Percentiles rank a stretch among this genome's conserved stretches.
Evolutionary conservation across 2,329 filamentous ascomycete genomes (phyloP).

Genomic region (Fusarium coffeatum): DNA sequence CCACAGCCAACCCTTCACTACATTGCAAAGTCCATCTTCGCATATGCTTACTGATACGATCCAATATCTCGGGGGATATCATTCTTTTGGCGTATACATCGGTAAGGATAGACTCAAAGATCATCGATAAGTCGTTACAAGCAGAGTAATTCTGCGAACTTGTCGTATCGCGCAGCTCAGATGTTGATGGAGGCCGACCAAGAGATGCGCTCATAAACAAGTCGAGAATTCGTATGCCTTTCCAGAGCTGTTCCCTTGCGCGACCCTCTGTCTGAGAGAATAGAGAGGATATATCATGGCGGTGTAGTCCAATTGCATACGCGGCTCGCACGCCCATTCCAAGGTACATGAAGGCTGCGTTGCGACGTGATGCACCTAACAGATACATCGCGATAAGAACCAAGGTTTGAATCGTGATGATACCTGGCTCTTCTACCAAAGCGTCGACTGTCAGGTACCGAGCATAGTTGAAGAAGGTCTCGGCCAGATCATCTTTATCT

Average conservation of each 20-base stretch:
- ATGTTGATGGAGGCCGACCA: constrained; percentile 50
- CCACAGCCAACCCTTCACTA: constrained; percentile 23
- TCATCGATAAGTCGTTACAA: constrained; percentile 51
- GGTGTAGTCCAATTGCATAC: constrained; percentile 50
- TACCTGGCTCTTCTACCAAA: constrained; percentile 52
- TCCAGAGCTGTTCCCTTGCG: constrained; percentile 50
- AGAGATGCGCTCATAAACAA: constrained; percentile 51
- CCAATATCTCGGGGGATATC: constrained; percentile 46
- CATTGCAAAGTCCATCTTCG: constrained; percentile 43
- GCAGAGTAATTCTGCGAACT: constrained; percentile 43
- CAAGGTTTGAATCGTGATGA: constrained; percentile 50
- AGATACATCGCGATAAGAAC: constrained; percentile 54
- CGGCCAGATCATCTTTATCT: constrained; percentile 50
- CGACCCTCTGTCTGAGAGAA: constrained; percentile 45
- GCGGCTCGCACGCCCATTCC: constrained; percentile 54
- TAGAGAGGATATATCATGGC: constrained; percentile 45
- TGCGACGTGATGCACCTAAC: constrained; percentile 50
- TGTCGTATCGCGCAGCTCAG: constrained; percentile 45
- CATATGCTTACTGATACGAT: constrained; percentile 42
- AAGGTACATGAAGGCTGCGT: constrained; percentile 54
- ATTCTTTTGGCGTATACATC: constrained; percentile 51
- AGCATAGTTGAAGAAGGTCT: constrained; percentile 51
- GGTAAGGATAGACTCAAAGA: constrained; percentile 53
- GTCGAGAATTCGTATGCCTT: constrained; percentile 49
- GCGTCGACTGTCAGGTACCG: constrained; percentile 49